Conservation (phyloP, 2,329 filamentous ascomycete genomes). For the Cordyceps cicadae region DNA sequence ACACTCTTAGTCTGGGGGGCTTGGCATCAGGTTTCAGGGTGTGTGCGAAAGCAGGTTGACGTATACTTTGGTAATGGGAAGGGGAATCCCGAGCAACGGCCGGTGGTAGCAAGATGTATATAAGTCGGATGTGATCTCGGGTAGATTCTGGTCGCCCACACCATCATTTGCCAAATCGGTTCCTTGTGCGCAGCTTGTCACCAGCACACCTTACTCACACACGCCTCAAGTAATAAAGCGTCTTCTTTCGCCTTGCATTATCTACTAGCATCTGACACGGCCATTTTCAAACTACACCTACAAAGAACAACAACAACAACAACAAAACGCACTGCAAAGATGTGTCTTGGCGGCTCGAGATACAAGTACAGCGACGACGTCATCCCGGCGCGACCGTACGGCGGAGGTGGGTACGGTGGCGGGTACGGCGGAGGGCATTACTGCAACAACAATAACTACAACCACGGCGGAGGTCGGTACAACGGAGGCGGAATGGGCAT, state of each 20-base stretch:
- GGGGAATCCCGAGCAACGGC: not conserved
- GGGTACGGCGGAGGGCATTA: not conserved
- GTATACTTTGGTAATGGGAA: not conserved
- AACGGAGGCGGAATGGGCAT: not conserved
- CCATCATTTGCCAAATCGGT: not conserved
- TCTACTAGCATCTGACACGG: not conserved
- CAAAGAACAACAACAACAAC: not conserved
- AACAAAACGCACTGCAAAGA: not conserved
- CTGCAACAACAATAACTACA: not conserved
- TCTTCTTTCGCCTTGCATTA: not conserved
- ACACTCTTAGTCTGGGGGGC: not conserved
- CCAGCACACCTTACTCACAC: not conserved
- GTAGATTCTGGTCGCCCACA: not conserved
- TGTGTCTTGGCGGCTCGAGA: conserved; percentile 5
- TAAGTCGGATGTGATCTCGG: not conserved
- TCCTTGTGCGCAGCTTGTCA: not conserved
- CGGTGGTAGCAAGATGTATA: not conserved
- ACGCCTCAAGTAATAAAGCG: not conserved
- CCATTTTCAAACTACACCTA: not conserved
- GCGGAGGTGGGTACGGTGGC: not conserved
- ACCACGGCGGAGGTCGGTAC: not conserved
- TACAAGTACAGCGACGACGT: not conserved
- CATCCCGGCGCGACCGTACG: conserved; percentile 2
- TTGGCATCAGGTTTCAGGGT: not conserved
- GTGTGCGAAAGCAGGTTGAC: not conserved